Evolutionary conservation across 148 eudicot species (phyloP).

Genomic region (Camellia sinensis): DNA sequence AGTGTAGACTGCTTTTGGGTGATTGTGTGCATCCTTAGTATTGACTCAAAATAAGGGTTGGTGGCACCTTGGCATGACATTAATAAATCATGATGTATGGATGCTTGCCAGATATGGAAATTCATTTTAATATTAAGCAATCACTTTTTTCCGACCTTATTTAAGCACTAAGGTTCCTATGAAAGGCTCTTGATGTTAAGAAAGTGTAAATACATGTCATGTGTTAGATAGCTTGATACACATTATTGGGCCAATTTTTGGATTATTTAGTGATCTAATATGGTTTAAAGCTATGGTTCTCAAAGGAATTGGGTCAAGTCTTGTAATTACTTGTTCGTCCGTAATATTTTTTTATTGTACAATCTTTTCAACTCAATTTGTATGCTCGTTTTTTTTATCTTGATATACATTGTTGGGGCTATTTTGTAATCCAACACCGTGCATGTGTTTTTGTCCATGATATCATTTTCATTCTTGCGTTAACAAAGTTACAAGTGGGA

Average conservation of each 20-base stretch:
- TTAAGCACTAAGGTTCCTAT: neutral
- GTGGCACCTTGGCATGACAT: neutral
- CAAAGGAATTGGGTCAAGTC: too few relatives aligned
- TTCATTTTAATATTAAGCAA: neutral
- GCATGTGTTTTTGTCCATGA: neutral
- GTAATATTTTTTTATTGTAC: too few relatives aligned
- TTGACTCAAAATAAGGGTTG: neutral
- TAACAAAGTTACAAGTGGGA: conserved; percentile 3
- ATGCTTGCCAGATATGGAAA: neutral
- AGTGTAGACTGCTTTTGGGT: neutral
- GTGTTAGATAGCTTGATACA: neutral
- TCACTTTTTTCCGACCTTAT: neutral
- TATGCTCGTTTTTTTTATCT: neutral
- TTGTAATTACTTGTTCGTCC: neutral
- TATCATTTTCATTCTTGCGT: neutral
- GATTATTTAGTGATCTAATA: neutral
- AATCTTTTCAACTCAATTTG: neutral
- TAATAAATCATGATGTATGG: neutral
- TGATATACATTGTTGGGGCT: neutral
- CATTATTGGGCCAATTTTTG: neutral
- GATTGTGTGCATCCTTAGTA: neutral
- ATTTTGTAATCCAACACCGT: neutral
- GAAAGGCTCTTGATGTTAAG: neutral
- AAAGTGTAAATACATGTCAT: neutral
- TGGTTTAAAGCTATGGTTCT: too few relatives aligned